Evolutionary conservation across 257 asterid genomes (phyloP).

Genomic region (Oldenlandia corymbosa): DNA sequence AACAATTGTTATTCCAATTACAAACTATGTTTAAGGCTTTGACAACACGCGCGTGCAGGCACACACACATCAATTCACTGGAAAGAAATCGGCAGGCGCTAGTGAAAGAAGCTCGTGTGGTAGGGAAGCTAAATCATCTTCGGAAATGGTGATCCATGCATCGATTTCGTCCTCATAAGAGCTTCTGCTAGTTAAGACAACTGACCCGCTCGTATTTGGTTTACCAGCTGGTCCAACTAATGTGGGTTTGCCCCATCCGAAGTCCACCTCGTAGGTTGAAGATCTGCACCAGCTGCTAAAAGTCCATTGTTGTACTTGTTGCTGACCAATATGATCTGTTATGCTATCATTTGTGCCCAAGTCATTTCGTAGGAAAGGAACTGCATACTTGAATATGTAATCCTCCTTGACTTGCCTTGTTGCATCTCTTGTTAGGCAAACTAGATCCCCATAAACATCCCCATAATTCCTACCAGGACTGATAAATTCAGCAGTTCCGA

Average conservation of each 20-base stretch:
- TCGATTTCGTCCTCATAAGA: slow-evolving; percentile 33
- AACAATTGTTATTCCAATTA: too few relatives aligned
- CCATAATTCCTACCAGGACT: not conserved
- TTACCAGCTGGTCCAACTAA: slow-evolving; percentile 21
- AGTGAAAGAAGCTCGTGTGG: too few relatives aligned
- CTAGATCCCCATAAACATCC: slow-evolving; percentile 9
- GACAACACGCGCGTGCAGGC: too few relatives aligned
- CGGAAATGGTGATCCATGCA: slow-evolving; percentile 29
- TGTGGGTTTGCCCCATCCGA: slow-evolving; percentile 38
- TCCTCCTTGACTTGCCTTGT: slow-evolving; percentile 17
- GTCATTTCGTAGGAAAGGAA: too few relatives aligned
- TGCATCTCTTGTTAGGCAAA: slow-evolving; percentile 13
- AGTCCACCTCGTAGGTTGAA: slow-evolving; percentile 36
- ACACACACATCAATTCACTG: too few relatives aligned
- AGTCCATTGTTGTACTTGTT: not conserved
- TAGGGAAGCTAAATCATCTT: not conserved
- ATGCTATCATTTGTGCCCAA: too few relatives aligned
- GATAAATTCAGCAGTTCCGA: not conserved
- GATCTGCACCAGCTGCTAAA: slow-evolving; percentile 36
- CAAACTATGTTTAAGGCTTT: too few relatives aligned
- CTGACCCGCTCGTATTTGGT: not conserved
- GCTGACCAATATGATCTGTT: too few relatives aligned
- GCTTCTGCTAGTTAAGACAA: slow-evolving; percentile 19
- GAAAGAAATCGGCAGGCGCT: too few relatives aligned
- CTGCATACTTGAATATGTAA: not conserved